Conservation (phyloP, 495 filamentous ascomycete genomes). For the Penicillium flavigenum region DNA sequence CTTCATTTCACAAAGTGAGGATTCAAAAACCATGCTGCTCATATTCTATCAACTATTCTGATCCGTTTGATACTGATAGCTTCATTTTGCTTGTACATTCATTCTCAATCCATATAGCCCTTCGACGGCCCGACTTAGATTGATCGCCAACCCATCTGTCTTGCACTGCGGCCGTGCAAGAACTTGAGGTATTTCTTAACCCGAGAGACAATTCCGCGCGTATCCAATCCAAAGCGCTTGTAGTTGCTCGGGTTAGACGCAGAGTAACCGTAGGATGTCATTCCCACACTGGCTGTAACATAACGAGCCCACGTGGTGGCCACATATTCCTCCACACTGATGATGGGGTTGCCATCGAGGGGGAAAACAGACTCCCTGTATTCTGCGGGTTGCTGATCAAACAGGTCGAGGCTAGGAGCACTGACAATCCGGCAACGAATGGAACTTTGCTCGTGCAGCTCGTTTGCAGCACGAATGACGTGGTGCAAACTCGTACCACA, state of each 20-base stretch:
- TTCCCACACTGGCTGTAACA: constrained; percentile 15
- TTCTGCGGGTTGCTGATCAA: constrained; percentile 20
- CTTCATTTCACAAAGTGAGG: too few relatives aligned
- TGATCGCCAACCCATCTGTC: too few relatives aligned
- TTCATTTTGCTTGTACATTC: too few relatives aligned
- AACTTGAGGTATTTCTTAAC: too few relatives aligned
- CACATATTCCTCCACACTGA: constrained; percentile 29
- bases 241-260: constrained; percentile 28
- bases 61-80: too few relatives aligned
- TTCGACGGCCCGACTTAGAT: too few relatives aligned
- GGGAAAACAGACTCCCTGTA: constrained; percentile 24
- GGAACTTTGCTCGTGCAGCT: neutral
- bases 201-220: too few relatives aligned
- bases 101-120: too few relatives aligned
- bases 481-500: constrained; percentile 36
- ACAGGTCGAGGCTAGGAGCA: constrained; percentile 13
- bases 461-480: constrained; percentile 20
- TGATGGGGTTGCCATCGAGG: constrained; percentile 19
- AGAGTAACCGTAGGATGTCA: constrained; percentile 24
- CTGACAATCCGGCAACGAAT: constrained; percentile 20
- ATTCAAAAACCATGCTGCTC: too few relatives aligned
- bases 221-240: constrained; percentile 14
- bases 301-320: constrained; percentile 27
- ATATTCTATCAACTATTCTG: too few relatives aligned
- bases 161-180: too few relatives aligned